phyloP scores from a whole-genome alignment of 1,139 yeast species.

The Sugiyamaella xylanicola region DNA sequence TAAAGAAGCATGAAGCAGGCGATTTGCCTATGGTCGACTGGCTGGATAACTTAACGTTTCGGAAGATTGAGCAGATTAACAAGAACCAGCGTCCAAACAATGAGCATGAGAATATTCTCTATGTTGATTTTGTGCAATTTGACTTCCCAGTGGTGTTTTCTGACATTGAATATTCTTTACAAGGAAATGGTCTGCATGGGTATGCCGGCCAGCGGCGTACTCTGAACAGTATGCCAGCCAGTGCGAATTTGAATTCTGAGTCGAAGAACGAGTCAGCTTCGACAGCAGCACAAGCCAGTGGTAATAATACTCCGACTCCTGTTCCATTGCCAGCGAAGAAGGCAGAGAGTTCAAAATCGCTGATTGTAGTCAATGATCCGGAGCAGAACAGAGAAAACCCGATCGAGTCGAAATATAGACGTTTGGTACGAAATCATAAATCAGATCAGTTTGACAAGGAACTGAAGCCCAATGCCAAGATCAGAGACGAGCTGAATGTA shows the following conservation, averaged over 20 bases:
- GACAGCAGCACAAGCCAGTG: neutral
- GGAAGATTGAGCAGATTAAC: constrained; percentile 55
- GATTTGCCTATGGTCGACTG: constrained; percentile 65
- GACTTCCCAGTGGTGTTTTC: constrained; percentile 82
- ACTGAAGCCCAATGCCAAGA: constrained; percentile 82
- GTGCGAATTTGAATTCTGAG: neutral
- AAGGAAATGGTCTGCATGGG: neutral
- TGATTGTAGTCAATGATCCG: constrained; percentile 56
- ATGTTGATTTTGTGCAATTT: constrained; percentile 72
- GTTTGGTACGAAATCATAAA: constrained; percentile 79
- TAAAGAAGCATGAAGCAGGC: constrained; percentile 70
- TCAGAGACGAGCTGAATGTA: constrained; percentile 68
- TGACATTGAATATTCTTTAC: constrained; percentile 51
- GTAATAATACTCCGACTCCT: neutral
- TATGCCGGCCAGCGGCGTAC: neutral
- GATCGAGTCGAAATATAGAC: constrained; percentile 82
- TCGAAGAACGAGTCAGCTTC: neutral
- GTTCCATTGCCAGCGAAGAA: constrained; percentile 26
- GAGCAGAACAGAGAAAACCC: constrained; percentile 72
- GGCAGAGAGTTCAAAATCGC: neutral
- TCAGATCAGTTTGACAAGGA: constrained; percentile 78
- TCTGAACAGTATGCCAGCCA: neutral
- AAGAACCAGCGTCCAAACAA: constrained; percentile 36
- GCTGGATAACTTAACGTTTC: constrained; percentile 71
- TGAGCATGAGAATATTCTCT: constrained; percentile 49